A percentile compares a stretch with the other conserved stretches of the same genome.
phyloP scores from a whole-genome alignment of 495 filamentous ascomycete species.

The Penicillium samsonianum region DNA sequence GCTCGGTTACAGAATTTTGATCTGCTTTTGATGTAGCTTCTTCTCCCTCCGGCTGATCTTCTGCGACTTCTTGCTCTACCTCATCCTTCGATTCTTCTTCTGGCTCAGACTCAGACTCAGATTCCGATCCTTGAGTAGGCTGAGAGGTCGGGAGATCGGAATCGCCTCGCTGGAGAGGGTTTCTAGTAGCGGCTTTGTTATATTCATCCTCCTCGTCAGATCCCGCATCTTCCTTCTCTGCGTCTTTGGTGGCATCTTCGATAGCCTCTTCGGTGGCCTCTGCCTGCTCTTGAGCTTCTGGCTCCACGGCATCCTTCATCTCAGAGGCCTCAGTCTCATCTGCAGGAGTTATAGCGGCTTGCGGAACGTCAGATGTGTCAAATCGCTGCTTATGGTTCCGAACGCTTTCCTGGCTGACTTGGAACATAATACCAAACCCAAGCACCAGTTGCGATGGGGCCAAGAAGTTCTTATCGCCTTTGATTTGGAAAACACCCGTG shows the following conservation, averaged over 20 bases:
- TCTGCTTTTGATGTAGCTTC: slow-evolving; percentile 18
- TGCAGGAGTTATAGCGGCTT: slow-evolving; percentile 7
- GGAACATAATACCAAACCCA: slow-evolving; percentile 85
- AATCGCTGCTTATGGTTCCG: slow-evolving; percentile 72
- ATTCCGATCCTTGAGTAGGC: slow-evolving; percentile 32
- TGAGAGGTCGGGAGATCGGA: slow-evolving; percentile 31
- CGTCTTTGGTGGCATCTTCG: background rate
- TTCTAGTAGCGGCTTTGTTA: slow-evolving; percentile 24
- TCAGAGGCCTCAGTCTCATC: slow-evolving; percentile 10
- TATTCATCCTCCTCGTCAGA: slow-evolving; percentile 37
- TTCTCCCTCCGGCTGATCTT: slow-evolving; percentile 13
- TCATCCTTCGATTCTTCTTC: slow-evolving; percentile 28
- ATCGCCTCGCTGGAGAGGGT: slow-evolving; percentile 35
- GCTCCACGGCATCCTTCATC: background rate
- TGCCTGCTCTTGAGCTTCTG: background rate
- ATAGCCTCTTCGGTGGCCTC: background rate
- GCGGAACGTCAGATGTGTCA: slow-evolving; percentile 40
- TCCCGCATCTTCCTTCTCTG: slow-evolving; percentile 20
- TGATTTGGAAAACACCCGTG: slow-evolving; percentile 73
- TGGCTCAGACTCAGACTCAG: slow-evolving; percentile 32
- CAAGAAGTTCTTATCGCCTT: slow-evolving; percentile 85
- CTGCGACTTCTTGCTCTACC: slow-evolving; percentile 20
- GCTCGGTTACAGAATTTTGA: slow-evolving; percentile 23
- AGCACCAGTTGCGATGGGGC: slow-evolving; percentile 86
- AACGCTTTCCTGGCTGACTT: slow-evolving; percentile 85